Evolutionary conservation across 495 filamentous ascomycete genomes (phyloP), one percentile per base, ranked within the genome.

Genomic region (Parmelia sp.): DNA sequence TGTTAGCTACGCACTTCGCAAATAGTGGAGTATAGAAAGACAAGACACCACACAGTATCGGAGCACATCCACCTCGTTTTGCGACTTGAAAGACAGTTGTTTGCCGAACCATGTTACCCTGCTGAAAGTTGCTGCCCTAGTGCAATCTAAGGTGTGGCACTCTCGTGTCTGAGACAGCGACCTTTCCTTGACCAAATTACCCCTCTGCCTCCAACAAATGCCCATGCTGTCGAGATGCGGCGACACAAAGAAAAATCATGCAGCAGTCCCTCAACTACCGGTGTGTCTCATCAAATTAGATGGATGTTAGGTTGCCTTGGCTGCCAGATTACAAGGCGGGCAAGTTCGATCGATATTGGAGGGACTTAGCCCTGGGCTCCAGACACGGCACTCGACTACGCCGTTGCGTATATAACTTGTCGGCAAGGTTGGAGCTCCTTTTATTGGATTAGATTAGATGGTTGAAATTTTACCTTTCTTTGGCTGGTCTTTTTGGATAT

Each of bases 71-170:
- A 21, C 51, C 4, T 33, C 29, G 51, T 0, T n/a, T 37, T 37
- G 44, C 29, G 25, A 61, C 44, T 47, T 61, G 59, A 37, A 61
- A 61, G 42, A 44, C 42, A 3, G 21, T 49, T 51, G 40, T 55
- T n/a, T n/a, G 19, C 47, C 35, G 25, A 47, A 33, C 17, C 35
- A n/a, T 23, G 58, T 60, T 47, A 11, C 47, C 14, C 4, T 25
- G 29, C 51, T 14, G 17, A 33, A 33, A 61, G 7, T 2, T 27
- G 59, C 42, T 25, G 29, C 58, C 45, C 58, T 60, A 60, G n/a
- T 60, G 25, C 39, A 17, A n/a, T 11, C 39, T 42, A n/a, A 44
- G 35, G 29, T 35, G 59, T 49, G 10, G 40, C 59, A 37, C 25
- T 37, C 35, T 7, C 42, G 35, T n/a, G 58, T 33, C n/a, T 61